These are phyloP conservation scores for Dichomitus squalens DNA, from an alignment of 1,284 basidiomycete species.

Conservation along the genomic window DNA sequence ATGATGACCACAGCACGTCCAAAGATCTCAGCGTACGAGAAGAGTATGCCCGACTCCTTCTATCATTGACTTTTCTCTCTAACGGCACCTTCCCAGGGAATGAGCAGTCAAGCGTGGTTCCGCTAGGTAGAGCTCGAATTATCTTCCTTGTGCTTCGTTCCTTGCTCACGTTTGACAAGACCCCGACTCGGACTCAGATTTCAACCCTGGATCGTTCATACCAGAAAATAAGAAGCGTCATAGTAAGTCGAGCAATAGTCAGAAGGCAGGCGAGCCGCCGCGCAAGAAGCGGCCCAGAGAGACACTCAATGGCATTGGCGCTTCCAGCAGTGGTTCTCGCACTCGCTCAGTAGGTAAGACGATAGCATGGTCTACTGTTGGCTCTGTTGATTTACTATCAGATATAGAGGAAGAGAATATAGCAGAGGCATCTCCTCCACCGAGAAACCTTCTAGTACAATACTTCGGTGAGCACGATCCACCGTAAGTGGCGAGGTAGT, in stretches of 20 bases:
- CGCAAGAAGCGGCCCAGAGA: constrained; percentile 14
- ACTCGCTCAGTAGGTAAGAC: background rate
- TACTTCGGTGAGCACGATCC: constrained; percentile 22
- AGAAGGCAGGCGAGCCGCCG: constrained; percentile 1
- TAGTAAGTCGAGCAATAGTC: background rate
- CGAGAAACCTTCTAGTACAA: constrained; percentile 23
- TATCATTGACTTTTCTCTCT: too few relatives aligned
- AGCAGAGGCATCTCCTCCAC: constrained; percentile 1
- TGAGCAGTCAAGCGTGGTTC: background rate
- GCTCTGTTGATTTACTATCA: background rate
- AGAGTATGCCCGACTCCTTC: too few relatives aligned
- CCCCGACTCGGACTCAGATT: constrained; percentile 28
- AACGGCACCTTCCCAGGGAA: background rate
- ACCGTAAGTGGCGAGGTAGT: too few relatives aligned
- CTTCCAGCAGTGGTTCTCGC: background rate
- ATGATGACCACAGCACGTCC: too few relatives aligned
- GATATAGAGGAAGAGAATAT: background rate
- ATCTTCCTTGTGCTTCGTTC: background rate
- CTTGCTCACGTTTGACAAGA: constrained; percentile 11
- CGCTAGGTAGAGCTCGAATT: background rate
- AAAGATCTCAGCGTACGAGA: too few relatives aligned
- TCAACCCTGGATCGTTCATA: constrained; percentile 23
- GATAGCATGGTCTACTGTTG: background rate
- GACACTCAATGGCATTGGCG: background rate
- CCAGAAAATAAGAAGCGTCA: constrained; percentile 17